A percentile compares a stretch with the other conserved stretches of the same genome.
These are phyloP conservation scores for Alternaria triticimaculans DNA, from an alignment of 2,329 filamentous ascomycete species.

Conservation along the genomic window DNA sequence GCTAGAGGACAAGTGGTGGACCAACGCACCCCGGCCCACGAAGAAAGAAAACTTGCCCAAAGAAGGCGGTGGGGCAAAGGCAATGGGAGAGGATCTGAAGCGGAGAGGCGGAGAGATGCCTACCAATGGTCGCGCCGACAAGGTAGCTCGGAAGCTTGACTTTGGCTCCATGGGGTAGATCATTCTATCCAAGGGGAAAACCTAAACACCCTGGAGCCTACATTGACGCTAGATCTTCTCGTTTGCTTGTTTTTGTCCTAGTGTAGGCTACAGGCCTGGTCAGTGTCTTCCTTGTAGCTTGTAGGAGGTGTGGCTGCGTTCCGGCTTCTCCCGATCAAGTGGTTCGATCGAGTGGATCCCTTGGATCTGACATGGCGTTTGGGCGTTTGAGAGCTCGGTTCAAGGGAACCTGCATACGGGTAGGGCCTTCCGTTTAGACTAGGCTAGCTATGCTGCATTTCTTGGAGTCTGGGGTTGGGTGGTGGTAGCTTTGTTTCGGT, in stretches of 20 bases:
- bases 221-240: background rate
- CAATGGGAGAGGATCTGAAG: conserved; percentile 83
- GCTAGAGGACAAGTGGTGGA: conserved; percentile 87
- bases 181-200: background rate
- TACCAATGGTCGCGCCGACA: conserved; percentile 66
- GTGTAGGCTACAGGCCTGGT: background rate
- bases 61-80: conserved; percentile 69
- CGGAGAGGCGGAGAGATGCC: conserved; percentile 71
- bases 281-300: background rate
- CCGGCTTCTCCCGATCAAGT: background rate
- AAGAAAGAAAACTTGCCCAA: conserved; percentile 84
- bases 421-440: conserved; percentile 9
- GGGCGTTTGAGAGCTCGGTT: conserved; percentile 3
- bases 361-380: conserved; percentile 4
- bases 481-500: background rate
- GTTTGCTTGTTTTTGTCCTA: background rate
- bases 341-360: background rate
- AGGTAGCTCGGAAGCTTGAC: conserved; percentile 77
- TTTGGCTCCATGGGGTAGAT: conserved; percentile 33
- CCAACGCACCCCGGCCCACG: conserved; percentile 80
- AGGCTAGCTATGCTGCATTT: conserved; percentile 14
- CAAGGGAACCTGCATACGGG: conserved; percentile 2
- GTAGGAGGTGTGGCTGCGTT: background rate
- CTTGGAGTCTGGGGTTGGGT: conserved; percentile 11
- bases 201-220: background rate